A percentile compares a stretch with the other conserved stretches of the same genome.
phyloP scores from a whole-genome alignment of 2,329 filamentous ascomycete genomes.

The Oidium heveae region DNA sequence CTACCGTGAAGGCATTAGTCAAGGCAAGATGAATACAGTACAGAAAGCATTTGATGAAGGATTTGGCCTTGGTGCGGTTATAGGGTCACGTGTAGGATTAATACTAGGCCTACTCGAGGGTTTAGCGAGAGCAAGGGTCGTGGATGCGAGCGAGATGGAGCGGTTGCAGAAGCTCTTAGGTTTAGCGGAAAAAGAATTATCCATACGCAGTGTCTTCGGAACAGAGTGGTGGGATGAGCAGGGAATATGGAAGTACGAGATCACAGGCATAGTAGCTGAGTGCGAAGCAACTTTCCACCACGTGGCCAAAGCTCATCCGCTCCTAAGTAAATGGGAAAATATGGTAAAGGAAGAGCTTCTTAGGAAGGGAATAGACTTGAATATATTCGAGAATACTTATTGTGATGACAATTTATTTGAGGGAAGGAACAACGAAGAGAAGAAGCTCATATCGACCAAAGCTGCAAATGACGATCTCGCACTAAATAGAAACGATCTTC shows the following conservation, averaged over 20 bases:
- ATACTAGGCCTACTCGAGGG: conserved; percentile 59
- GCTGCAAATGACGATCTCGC: conserved; percentile 3
- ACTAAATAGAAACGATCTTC: conserved; percentile 6
- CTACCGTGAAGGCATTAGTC: conserved; percentile 67
- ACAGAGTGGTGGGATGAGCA: conserved; percentile 40
- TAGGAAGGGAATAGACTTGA: conserved; percentile 17
- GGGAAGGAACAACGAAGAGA: background rate
- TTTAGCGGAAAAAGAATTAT: conserved; percentile 32
- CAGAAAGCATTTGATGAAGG: conserved; percentile 85
- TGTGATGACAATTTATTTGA: background rate
- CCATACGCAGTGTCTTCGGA: conserved; percentile 35
- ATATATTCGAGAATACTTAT: conserved; percentile 4
- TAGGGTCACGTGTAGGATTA: conserved; percentile 51
- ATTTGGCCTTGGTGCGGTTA: conserved; percentile 56
- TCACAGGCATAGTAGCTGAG: conserved; percentile 16
- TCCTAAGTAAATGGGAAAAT: conserved; percentile 34
- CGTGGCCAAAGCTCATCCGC: conserved; percentile 41
- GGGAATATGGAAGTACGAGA: conserved; percentile 44
- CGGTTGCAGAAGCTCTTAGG: conserved; percentile 16
- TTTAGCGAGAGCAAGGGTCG: conserved; percentile 17
- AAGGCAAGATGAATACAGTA: conserved; percentile 49
- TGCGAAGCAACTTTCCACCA: conserved; percentile 25
- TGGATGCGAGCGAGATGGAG: conserved; percentile 3
- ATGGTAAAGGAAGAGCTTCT: conserved; percentile 18
- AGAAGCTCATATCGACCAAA: background rate